These are phyloP conservation scores for Aureobasidium sp. DNA, from an alignment of 2,329 filamentous ascomycete genomes.

Conservation along the genomic window DNA sequence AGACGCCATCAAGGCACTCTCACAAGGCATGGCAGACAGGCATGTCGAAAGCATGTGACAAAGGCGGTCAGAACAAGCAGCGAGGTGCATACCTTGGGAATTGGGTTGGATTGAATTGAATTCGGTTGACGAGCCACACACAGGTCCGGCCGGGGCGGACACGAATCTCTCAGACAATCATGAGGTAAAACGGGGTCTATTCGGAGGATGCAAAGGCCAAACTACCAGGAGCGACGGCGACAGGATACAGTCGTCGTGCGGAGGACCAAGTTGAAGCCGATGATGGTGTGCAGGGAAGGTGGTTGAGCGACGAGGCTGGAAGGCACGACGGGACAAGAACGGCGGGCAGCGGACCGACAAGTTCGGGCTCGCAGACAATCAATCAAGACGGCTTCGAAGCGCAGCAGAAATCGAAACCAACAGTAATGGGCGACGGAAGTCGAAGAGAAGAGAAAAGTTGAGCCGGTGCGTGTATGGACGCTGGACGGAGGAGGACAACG, in stretches of 20 bases:
- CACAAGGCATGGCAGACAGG: background rate
- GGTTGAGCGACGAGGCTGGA: background rate
- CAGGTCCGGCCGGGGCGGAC: slow-evolving; percentile 14
- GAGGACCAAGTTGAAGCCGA: background rate
- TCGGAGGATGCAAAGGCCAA: background rate
- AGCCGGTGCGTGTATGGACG: slow-evolving; percentile 2
- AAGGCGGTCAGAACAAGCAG: slow-evolving; percentile 4
- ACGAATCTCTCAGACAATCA: slow-evolving; percentile 9
- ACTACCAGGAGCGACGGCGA: background rate
- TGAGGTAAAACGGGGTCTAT: background rate
- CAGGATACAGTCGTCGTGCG: background rate
- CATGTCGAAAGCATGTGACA: background rate
- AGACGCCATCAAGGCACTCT: background rate
- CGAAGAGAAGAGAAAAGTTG: slow-evolving; percentile 8
- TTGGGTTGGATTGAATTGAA: background rate
- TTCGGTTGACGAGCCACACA: slow-evolving; percentile 12
- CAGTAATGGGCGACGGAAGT: background rate
- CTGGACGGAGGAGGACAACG: slow-evolving; percentile 2
- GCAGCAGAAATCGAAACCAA: slow-evolving; percentile 2
- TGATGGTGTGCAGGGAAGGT: background rate
- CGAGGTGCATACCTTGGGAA: slow-evolving; percentile 9
- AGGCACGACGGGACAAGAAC: slow-evolving; percentile 1
- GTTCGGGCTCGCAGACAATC: slow-evolving; percentile 2
- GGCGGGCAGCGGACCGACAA: background rate
- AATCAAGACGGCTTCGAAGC: slow-evolving; percentile 3